These are phyloP conservation scores for Paragyromitra xinjiangensis DNA, from an alignment of 495 filamentous ascomycete species.

Conservation along the genomic window DNA sequence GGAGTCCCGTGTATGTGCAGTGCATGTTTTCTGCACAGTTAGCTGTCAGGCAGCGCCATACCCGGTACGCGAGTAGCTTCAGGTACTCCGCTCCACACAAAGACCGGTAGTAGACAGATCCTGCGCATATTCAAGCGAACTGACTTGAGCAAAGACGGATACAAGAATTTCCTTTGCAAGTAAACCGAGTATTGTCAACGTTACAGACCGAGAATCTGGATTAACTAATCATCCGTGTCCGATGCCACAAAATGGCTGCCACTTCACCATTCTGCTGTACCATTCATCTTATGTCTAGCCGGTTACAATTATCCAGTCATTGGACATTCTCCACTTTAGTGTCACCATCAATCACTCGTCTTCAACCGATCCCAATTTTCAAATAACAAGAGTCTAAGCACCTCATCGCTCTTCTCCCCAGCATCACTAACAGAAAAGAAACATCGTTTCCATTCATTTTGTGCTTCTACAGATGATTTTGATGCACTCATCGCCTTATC, in stretches of 20 bases:
- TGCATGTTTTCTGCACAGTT: slow-evolving; percentile 27
- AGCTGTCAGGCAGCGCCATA: slow-evolving; percentile 34
- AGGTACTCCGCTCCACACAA: background rate
- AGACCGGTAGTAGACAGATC: background rate
- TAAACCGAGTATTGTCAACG: slow-evolving; percentile 25
- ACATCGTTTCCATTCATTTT: slow-evolving; percentile 1
- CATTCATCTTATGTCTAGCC: slow-evolving; percentile 24
- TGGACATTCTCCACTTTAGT: slow-evolving; percentile 9
- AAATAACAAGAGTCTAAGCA: slow-evolving; percentile 28
- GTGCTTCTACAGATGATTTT: slow-evolving; percentile 15
- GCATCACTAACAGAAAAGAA: background rate
- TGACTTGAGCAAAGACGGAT: slow-evolving; percentile 25
- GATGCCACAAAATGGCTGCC: slow-evolving; percentile 34
- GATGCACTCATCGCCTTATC: slow-evolving; percentile 29
- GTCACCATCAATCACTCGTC: slow-evolving; percentile 46
- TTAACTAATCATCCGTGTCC: slow-evolving; percentile 37
- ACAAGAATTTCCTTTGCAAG: slow-evolving; percentile 33
- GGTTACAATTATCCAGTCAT: slow-evolving; percentile 5
- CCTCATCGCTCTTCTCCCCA: background rate
- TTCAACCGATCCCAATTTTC: background rate
- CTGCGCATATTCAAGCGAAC: slow-evolving; percentile 24
- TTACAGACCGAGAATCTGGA: slow-evolving; percentile 1
- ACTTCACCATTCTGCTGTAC: slow-evolving; percentile 44
- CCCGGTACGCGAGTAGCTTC: slow-evolving; percentile 27
- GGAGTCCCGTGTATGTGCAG: slow-evolving; percentile 13